Conservation (phyloP, 2,329 filamentous ascomycete species). For the Epichloe sibirici region DNA sequence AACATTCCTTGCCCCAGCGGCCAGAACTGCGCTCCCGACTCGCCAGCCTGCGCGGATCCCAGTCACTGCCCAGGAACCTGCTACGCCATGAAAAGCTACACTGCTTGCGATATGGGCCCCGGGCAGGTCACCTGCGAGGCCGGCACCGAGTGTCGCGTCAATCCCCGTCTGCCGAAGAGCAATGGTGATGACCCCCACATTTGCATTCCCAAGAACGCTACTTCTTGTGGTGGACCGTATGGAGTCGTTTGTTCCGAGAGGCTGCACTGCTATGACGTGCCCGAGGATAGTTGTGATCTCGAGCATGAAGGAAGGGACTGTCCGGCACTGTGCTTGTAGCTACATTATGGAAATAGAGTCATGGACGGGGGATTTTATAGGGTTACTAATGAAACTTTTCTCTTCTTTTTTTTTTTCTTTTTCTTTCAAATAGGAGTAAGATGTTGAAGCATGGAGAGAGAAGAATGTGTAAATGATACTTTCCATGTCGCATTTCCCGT, state of each 20-base stretch:
- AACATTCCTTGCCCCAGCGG: slow-evolving; percentile 16
- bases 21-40: slow-evolving; percentile 15
- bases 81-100: slow-evolving; percentile 18
- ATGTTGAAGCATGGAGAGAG: too few relatives aligned
- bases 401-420: not conserved
- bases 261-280: slow-evolving; percentile 18
- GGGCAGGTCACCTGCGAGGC: slow-evolving; percentile 15
- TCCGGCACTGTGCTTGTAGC: slow-evolving; percentile 18
- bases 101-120: slow-evolving; percentile 17
- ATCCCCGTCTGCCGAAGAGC: slow-evolving; percentile 17
- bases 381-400: not conserved
- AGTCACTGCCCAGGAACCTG: slow-evolving; percentile 19
- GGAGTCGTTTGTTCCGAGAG: slow-evolving; percentile 14
- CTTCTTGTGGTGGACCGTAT: too few relatives aligned
- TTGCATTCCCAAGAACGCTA: slow-evolving; percentile 14
- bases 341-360: too few relatives aligned
- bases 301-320: slow-evolving; percentile 18
- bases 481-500: not conserved
- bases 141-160: slow-evolving; percentile 18
- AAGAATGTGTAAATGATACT: not conserved
- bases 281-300: slow-evolving; percentile 17
- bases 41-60: slow-evolving; percentile 13
- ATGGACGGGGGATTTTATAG: not conserved
- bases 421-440: too few relatives aligned
- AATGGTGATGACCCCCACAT: slow-evolving; percentile 24